phyloP scores from a whole-genome alignment of 345 rosid genomes.

The Jatropha curcas region DNA sequence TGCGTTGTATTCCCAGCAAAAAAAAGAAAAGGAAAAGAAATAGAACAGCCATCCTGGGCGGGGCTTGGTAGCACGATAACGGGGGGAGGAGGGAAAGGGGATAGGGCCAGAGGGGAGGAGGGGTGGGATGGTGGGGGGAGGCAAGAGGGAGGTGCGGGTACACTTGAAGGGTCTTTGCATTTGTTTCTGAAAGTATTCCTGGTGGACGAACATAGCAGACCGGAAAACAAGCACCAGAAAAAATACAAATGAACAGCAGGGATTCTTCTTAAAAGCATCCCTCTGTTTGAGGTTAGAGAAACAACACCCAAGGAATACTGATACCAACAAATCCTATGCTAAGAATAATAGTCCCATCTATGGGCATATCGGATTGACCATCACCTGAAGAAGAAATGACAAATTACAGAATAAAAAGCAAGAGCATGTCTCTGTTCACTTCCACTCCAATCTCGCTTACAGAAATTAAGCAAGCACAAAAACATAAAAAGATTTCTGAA shows the following conservation, averaged over 20 bases:
- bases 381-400: constrained; percentile 44
- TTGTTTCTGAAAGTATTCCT: constrained; percentile 40
- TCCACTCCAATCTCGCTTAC: constrained; percentile 41
- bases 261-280: constrained; percentile 36
- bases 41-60: too few relatives aligned
- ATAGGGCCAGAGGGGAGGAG: too few relatives aligned
- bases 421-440: constrained; percentile 11
- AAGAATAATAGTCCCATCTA: constrained; percentile 12
- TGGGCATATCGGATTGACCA: constrained; percentile 24
- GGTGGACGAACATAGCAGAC: constrained; percentile 11
- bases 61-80: too few relatives aligned
- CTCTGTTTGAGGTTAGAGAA: constrained; percentile 25
- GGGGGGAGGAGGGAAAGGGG: too few relatives aligned
- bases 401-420: constrained; percentile 22
- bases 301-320: constrained; percentile 35
- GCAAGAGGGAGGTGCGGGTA: too few relatives aligned
- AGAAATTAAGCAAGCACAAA: constrained; percentile 42
- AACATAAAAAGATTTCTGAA: constrained; percentile 25
- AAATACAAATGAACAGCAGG: constrained; percentile 30
- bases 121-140: too few relatives aligned
- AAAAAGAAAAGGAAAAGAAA: too few relatives aligned
- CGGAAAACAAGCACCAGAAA: constrained; percentile 39
- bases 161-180: constrained; percentile 31
- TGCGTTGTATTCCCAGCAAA: too few relatives aligned
- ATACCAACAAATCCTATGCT: constrained; percentile 14